These are phyloP conservation scores for Yarrowia alimentaria DNA, from an alignment of 805 yeast genomes.

Conservation along the genomic window DNA sequence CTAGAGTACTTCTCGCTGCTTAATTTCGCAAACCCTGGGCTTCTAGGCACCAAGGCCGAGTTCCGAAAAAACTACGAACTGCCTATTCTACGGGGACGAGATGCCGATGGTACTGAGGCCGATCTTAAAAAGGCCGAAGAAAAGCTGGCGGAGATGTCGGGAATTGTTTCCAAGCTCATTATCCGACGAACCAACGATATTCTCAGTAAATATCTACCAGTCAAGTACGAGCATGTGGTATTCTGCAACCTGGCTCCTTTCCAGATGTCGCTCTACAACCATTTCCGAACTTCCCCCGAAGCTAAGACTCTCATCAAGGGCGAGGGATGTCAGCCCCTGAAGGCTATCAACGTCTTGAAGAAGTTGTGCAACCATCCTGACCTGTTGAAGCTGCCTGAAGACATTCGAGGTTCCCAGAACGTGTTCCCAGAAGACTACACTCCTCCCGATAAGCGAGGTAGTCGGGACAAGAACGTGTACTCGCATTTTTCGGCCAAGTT, in stretches of 20 bases:
- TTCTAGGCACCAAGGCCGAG: conserved; percentile 78
- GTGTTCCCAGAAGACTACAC: conserved; percentile 70
- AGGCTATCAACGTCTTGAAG: conserved; percentile 83
- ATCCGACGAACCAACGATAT: conserved; percentile 95
- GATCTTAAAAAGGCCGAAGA: conserved; percentile 68
- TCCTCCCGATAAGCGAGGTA: conserved; percentile 45
- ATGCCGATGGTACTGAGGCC: conserved; percentile 79
- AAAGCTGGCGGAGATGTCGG: conserved; percentile 68
- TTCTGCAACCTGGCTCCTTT: conserved; percentile 80
- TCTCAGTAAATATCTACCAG: conserved; percentile 87
- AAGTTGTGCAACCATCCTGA: conserved; percentile 95
- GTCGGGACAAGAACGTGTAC: conserved; percentile 70
- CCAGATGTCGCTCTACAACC: conserved; percentile 68
- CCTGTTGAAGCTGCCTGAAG: conserved; percentile 69
- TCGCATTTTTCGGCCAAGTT: conserved; percentile 87
- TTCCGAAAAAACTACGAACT: conserved; percentile 82
- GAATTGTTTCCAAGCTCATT: conserved; percentile 80
- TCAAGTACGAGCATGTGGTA: conserved; percentile 95
- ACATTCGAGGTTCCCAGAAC: conserved; percentile 64
- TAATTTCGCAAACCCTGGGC: conserved; percentile 92
- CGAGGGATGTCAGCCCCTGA: conserved; percentile 73
- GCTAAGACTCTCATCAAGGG: conserved; percentile 58
- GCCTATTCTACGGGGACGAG: conserved; percentile 80
- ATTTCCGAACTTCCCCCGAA: conserved; percentile 76
- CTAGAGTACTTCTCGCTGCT: conserved; percentile 89